Base-by-base conservation (phyloP, 495 filamentous ascomycete species). In the Pyronema omphalodes region DNA sequence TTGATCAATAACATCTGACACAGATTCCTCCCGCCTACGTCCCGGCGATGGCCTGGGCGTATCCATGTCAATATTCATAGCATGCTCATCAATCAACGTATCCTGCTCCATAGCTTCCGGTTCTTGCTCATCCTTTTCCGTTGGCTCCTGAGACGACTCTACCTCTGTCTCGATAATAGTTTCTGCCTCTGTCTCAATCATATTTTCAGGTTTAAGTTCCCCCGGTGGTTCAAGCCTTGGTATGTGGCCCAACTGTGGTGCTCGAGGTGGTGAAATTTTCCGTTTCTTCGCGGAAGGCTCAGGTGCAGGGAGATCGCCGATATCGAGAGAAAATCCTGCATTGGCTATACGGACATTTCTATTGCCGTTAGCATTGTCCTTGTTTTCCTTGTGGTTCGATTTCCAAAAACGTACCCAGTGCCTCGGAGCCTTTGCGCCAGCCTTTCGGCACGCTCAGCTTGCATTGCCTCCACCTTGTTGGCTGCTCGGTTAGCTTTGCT, bases 391-490 rank as follows among this genome's bases (percentile, higher is more conserved):
- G 9, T 9, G 47, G 29, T 34, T n/a, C 47, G 12, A 6, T 4
- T 34, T 34, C 18, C 17, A 33, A 15, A 53, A 44, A 47, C 55
- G 8, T 44, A 54, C 55, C 55, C 51, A 33, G 55, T 41, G 15
- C 55, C 51, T 44, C 50, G 54, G 33, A 46, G 43, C 18, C 55
- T 44, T 41, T 34, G 7, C 29, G 9, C 23, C 4, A 11, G 7
- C 2, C 18, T 23, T 17, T 11, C 17, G 9, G 8, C 18, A 1
- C 47, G 8, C 11, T 35, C 47, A 1, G 23, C 47, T 35, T 50
- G 34, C 11, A 47, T 9, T 12, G 9, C 47, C 29, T 19, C 47
- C 7, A 9, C 12, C 29, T 19, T 50, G 47, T 36, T 36, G 18
- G 3, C 23, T 29, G 23, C 23, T 29, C 23, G 23, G 23, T 29